A percentile compares a stretch with the other conserved stretches of the same genome.
Evolutionary conservation across 176 grass and related monocot species (phyloP).

Genomic region (Oryza coarctata): DNA sequence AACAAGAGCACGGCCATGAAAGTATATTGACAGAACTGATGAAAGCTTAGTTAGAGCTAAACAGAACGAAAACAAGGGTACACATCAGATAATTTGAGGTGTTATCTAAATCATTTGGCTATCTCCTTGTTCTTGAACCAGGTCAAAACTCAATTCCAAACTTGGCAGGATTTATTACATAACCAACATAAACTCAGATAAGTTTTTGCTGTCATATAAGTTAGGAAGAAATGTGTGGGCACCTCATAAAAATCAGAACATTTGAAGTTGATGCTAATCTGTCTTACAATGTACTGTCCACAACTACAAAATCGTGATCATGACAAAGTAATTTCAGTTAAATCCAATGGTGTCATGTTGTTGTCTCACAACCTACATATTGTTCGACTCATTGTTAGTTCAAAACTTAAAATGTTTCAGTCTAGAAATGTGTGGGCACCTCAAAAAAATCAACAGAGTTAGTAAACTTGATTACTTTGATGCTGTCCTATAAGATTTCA

Average conservation of each 20-base stretch:
- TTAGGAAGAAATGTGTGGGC: too few species aligned
- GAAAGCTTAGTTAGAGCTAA: not conserved
- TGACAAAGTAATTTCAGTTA: not conserved
- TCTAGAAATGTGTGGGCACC: not conserved
- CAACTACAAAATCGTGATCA: not conserved
- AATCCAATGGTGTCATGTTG: not conserved
- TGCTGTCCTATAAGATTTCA: conserved; percentile 16
- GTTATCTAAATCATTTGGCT: not conserved
- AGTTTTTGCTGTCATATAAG: not conserved
- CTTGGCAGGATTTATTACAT: conserved; percentile 21
- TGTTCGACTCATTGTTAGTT: not conserved
- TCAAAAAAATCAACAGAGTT: not conserved
- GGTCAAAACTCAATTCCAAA: not conserved
- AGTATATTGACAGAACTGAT: conserved; percentile 17
- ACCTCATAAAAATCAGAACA: too few species aligned
- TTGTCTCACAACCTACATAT: not conserved
- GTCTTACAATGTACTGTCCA: not conserved
- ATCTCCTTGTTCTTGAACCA: conserved; percentile 25
- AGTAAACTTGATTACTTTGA: conserved; percentile 20
- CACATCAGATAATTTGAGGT: not conserved
- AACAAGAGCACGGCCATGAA: conserved; percentile 18
- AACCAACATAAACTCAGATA: not conserved
- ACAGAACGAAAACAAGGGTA: not conserved
- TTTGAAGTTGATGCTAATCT: not conserved
- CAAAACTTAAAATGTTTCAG: not conserved